A percentile compares a stretch with the other conserved stretches of the same genome.
Conservation (phyloP, 345 rosid species). For the Schrenkiella parvula region DNA sequence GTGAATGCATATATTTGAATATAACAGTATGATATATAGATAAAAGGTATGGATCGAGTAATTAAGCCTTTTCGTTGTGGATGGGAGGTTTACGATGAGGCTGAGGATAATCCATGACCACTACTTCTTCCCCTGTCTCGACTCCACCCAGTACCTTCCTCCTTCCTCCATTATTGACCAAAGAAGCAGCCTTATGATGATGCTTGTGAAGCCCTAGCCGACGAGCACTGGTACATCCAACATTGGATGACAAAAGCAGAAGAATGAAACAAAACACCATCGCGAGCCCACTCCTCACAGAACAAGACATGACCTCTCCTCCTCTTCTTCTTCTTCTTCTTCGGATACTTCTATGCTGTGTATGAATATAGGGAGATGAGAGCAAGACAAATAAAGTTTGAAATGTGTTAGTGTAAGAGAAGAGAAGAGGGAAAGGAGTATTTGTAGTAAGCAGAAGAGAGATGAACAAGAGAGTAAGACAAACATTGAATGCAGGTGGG, state of each 20-base stretch:
- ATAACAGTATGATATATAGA: constrained; percentile 11
- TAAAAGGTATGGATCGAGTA: neutral
- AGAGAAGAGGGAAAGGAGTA: constrained; percentile 26
- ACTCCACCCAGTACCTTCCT: constrained; percentile 21
- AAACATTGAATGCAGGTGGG: constrained; percentile 36
- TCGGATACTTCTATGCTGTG: neutral
- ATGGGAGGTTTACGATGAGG: constrained; percentile 93
- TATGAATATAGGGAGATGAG: neutral
- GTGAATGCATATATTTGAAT: constrained; percentile 34
- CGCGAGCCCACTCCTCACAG: neutral
- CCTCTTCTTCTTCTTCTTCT: neutral
- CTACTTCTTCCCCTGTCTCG: constrained; percentile 39
- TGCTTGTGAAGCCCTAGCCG: constrained; percentile 18
- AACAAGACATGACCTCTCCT: constrained; percentile 29
- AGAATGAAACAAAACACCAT: constrained; percentile 19
- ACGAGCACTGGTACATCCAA: constrained; percentile 20
- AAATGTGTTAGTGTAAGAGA: constrained; percentile 19
- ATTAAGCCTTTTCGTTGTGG: constrained; percentile 66
- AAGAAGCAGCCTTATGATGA: constrained; percentile 23
- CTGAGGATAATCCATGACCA: constrained; percentile 79
- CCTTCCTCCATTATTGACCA: constrained; percentile 17
- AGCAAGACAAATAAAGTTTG: constrained; percentile 7
- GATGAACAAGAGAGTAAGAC: constrained; percentile 23
- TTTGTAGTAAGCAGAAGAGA: constrained; percentile 28
- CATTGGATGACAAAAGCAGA: constrained; percentile 25